A percentile compares a stretch with the other conserved stretches of the same genome.
These are phyloP conservation scores for Botrytis byssoidea DNA, from an alignment of 2,329 filamentous ascomycete genomes.

Conservation along the genomic window DNA sequence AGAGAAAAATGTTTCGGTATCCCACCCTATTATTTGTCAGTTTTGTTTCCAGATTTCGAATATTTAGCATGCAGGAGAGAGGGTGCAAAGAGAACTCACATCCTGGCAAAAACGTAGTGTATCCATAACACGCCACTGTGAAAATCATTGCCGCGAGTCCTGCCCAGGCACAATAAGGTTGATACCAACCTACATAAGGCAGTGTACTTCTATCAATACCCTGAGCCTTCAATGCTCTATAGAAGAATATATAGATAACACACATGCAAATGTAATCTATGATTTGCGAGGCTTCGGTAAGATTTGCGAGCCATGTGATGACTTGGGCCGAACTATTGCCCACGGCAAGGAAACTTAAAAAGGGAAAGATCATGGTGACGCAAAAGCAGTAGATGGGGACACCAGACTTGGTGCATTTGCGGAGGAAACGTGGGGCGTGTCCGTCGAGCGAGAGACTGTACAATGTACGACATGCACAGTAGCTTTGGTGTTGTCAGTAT, in stretches of 20 bases:
- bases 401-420: slow-evolving; percentile 59
- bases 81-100: slow-evolving; percentile 21
- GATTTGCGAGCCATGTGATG: slow-evolving; percentile 44
- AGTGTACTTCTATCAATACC: slow-evolving; percentile 62
- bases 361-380: slow-evolving; percentile 61
- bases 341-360: slow-evolving; percentile 69
- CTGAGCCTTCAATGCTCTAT: slow-evolving; percentile 65
- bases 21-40: slow-evolving; percentile 53
- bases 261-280: slow-evolving; percentile 70
- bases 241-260: slow-evolving; percentile 68
- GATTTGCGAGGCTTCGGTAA: slow-evolving; percentile 72
- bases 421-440: slow-evolving; percentile 62
- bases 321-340: slow-evolving; percentile 47
- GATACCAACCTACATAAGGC: slow-evolving; percentile 58
- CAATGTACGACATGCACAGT: slow-evolving; percentile 66
- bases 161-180: slow-evolving; percentile 65
- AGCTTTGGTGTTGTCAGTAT: slow-evolving; percentile 36
- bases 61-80: not conserved
- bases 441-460: slow-evolving; percentile 66
- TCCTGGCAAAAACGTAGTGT: slow-evolving; percentile 68
- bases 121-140: slow-evolving; percentile 72
- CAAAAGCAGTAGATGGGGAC: slow-evolving; percentile 63
- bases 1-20: slow-evolving; percentile 65
- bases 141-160: slow-evolving; percentile 60
- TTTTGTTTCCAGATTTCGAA: not conserved